These are phyloP conservation scores for Ambrosiella beaveri DNA, from an alignment of 2,329 filamentous ascomycete species.

Conservation along the genomic window DNA sequence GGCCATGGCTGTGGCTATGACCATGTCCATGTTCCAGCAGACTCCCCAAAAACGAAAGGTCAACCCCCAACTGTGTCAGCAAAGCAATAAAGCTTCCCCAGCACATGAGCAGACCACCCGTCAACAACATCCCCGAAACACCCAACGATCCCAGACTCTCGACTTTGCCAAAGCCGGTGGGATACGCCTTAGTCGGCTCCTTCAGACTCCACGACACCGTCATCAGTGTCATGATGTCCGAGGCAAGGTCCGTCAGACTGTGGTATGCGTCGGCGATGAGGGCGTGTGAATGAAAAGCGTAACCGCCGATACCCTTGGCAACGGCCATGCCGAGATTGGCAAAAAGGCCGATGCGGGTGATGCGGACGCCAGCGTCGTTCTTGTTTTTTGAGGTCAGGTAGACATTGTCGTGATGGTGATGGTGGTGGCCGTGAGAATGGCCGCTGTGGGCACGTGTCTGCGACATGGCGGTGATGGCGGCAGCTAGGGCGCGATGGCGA, in stretches of 20 bases:
- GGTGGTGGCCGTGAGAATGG: constrained; percentile 26
- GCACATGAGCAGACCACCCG: constrained; percentile 84
- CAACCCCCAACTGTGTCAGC: constrained; percentile 13
- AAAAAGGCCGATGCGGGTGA: constrained; percentile 42
- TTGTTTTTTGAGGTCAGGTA: constrained; percentile 81
- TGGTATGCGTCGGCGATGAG: constrained; percentile 91
- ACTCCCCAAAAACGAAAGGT: constrained; percentile 39
- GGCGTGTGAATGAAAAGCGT: constrained; percentile 85
- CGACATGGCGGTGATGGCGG: constrained; percentile 5
- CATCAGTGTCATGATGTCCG: constrained; percentile 81
- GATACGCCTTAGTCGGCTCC: constrained; percentile 67
- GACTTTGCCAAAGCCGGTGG: constrained; percentile 90
- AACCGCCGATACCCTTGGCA: constrained; percentile 81
- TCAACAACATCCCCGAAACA: constrained; percentile 77
- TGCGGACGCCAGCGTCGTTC: constrained; percentile 46
- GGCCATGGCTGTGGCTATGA: constrained; percentile 49
- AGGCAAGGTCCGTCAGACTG: constrained; percentile 85
- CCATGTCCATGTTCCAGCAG: constrained; percentile 46
- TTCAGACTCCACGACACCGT: constrained; percentile 89
- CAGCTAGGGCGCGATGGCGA: constrained; percentile 3
- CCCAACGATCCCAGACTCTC: constrained; percentile 88
- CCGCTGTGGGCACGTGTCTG: constrained; percentile 8
- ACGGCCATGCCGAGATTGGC: constrained; percentile 91
- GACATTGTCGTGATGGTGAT: constrained; percentile 79
- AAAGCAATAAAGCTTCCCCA: constrained; percentile 43